A percentile compares a stretch with the other conserved stretches of the same genome.
Conservation (phyloP, 257 asterid species). For the Sherardia arvensis region DNA sequence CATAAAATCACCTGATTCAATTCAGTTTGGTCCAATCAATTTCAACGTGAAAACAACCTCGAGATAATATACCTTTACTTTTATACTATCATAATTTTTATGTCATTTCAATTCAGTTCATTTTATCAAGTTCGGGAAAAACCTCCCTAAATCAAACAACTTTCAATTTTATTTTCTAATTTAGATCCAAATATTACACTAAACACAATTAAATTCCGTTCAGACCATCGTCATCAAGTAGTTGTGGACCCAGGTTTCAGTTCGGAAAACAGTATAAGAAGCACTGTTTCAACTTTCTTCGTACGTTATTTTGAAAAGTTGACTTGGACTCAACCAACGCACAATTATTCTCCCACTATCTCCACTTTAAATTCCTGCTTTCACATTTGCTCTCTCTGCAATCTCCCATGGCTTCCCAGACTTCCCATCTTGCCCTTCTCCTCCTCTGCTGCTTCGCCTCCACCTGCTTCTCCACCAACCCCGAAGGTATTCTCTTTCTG, state of each 20-base stretch:
- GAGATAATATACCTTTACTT: too few relatives aligned
- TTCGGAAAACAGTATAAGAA: neutral
- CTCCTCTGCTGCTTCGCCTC: conserved; percentile 26
- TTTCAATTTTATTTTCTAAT: too few relatives aligned
- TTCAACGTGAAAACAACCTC: too few relatives aligned
- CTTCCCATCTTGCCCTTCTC: conserved; percentile 18
- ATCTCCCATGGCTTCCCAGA: conserved; percentile 31
- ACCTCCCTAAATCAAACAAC: too few relatives aligned
- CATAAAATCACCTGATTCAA: too few relatives aligned
- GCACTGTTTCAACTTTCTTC: neutral
- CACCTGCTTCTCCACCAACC: conserved; percentile 42
- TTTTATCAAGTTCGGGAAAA: too few relatives aligned
- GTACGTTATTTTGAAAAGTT: conserved; percentile 18
- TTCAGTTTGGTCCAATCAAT: too few relatives aligned
- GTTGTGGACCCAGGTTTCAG: neutral
- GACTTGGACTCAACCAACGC: conserved; percentile 27
- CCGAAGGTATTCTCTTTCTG: conserved; percentile 38
- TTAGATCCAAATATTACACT: too few relatives aligned
- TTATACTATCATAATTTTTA: too few relatives aligned
- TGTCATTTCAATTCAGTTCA: neutral
- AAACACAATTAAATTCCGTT: too few relatives aligned
- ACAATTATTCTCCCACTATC: neutral
- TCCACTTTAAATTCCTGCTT: conserved; percentile 2
- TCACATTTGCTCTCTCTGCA: neutral
- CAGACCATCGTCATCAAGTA: neutral